Base-by-base conservation (phyloP, 768 basidiomycete species). In the Daedalea quercina region DNA sequence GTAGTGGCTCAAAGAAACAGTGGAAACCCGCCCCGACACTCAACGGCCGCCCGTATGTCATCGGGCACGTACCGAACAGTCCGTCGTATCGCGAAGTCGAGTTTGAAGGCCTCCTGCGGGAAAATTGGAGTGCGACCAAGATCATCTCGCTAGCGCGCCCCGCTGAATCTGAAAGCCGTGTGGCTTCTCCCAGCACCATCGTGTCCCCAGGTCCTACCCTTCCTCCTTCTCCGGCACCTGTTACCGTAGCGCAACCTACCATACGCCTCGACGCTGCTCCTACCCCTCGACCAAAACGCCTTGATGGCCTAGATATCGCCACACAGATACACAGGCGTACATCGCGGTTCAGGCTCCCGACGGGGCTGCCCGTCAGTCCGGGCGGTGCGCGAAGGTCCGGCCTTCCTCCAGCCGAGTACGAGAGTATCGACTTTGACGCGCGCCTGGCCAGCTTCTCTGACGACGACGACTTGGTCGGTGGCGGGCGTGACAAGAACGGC, bases 21-120 rank as follows among this genome's bases (percentile, higher is more conserved):
- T 90, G 87, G 88, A 90, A 90, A 65, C 86, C 80, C 47, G 87
- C 87, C n/a, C 61, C 81, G n/a, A 89, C 86, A 23, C 74, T 90
- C 41, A 90, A 91, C 54, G 87, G 87, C 0, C 79, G 84, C 2
- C 87, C 87, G 11, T 90, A 89, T 59, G 78, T 84, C 17, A 61
- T 80, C 68, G 62, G 87, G 64, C 57, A 79, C 69, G 74, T 86
- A 64, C 60, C 87, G 67, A 57, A 74, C 60, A 67, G 80, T 45
- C 74, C 78, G 1, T 72, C 69, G 42, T 61, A 76, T 45, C 78
- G 82, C 40, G 90, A 89, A 65, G 78, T 82, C 46, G 90, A 92
- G 62, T 91, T 92, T 57, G 90, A 92, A 61, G 81, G 82, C 12
- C 73, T 92, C 47, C 67, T 92, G 25, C 76, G 80, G 26, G 80